A percentile compares a stretch with the other conserved stretches of the same genome.
These are phyloP conservation scores for Phalaenopsis hybrid DNA, from an alignment of 116 monocot genomes.

Conservation along the genomic window DNA sequence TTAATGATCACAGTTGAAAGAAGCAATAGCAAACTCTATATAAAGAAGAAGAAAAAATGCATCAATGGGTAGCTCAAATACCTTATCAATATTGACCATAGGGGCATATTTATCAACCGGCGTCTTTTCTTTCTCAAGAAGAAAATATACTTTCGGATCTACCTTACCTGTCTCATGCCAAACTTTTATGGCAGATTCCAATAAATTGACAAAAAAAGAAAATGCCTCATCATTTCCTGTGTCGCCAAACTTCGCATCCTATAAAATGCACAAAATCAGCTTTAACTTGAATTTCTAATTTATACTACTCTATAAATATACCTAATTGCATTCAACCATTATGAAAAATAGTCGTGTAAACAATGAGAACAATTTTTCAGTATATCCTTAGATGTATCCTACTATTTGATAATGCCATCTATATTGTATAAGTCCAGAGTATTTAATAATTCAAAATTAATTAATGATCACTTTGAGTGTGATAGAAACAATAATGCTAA, in stretches of 20 bases:
- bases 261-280: slow-evolving; percentile 4
- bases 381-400: too few relatives aligned
- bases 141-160: slow-evolving; percentile 71
- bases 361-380: not conserved
- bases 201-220: slow-evolving; percentile 52
- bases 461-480: not conserved
- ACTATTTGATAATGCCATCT: too few relatives aligned
- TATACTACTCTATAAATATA: not conserved
- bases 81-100: slow-evolving; percentile 90
- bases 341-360: not conserved
- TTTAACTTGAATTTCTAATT: not conserved
- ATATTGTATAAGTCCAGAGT: too few relatives aligned
- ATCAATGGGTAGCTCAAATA: slow-evolving; percentile 13
- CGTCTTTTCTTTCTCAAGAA: slow-evolving; percentile 66
- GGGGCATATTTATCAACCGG: slow-evolving; percentile 70
- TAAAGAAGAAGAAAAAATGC: not conserved
- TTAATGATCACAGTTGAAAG: not conserved
- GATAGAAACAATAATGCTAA: not conserved
- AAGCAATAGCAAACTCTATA: not conserved
- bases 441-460: too few relatives aligned
- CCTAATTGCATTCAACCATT: not conserved
- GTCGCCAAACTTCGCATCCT: slow-evolving; percentile 44
- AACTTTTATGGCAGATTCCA: slow-evolving; percentile 73
- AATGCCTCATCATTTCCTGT: slow-evolving; percentile 31
- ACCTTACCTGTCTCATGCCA: slow-evolving; percentile 76